Evolutionary conservation across 148 eudicot species (phyloP), one percentile per base, ranked within the genome.

Genomic region (Fagopyrum homotropicum): DNA sequence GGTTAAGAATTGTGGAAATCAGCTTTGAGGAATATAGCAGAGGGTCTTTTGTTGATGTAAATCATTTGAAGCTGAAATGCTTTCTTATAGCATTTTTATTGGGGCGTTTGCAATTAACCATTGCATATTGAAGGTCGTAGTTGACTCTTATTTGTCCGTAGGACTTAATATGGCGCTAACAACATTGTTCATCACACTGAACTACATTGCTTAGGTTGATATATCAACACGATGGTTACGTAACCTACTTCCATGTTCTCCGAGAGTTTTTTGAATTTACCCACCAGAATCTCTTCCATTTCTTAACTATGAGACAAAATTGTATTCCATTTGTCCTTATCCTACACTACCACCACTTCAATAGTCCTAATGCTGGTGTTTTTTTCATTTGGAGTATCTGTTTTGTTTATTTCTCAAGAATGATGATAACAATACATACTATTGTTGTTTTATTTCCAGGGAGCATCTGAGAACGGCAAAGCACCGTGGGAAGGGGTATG

Each of bases 401-500:
- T 56, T 56, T 17, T 17, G 16, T 56, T 17, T 35, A 35, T 35
- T n/a, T 2, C 14, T 60, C 40, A 7, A 49, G 35, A 69, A 43
- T 43, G 48, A 60, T 17, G 8, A 40, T 69, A 69, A 45, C 35
- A n/a, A 3, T 35, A 35, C n/a, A 7, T 11, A 40, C 43, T 72
- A 43, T 10, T 47, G 54, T 30, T 68, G 19, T 35, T 49, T 45
- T 47, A 49, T 72, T 72, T 1, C 16, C 51, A 72, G 74, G 74
- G 74, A 17, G 19, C 4, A 17, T 49, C 74, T 8, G 74, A 72
- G 74, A 72, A 72, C 7, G 74, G 74, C 30, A 72, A 72, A 72
- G 55, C 54, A 46, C 74, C 74, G 47, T 72, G 74, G 74, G 54
- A 72, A 72, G 74, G 74, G 52, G 74, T 72, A 72, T 72, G 74